Conservation (phyloP, 2,329 filamentous ascomycete genomes). For the Phoma sp. region DNA sequence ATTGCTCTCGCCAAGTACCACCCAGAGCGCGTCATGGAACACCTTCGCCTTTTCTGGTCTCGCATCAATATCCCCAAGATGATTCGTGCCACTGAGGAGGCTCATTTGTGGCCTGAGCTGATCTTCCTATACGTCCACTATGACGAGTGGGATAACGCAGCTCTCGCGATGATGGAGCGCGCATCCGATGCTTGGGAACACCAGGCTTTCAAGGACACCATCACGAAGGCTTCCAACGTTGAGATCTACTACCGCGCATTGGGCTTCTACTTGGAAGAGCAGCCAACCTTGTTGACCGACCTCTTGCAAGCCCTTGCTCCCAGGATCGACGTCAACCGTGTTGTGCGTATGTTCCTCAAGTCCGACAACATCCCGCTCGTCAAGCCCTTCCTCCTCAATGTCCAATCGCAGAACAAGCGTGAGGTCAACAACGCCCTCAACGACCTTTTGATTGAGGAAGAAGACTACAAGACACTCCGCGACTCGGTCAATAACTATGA, state of each 20-base stretch:
- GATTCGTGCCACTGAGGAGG: conserved; percentile 91
- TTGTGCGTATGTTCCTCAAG: conserved; percentile 99
- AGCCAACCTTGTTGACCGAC: conserved; percentile 94
- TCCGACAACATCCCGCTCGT: conserved; percentile 97
- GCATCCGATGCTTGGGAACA: conserved; percentile 98
- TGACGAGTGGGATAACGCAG: conserved; percentile 97
- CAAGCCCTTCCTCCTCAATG: conserved; percentile 97
- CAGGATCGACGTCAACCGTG: conserved; percentile 95
- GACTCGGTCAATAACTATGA: conserved; percentile 99
- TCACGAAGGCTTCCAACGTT: conserved; percentile 96
- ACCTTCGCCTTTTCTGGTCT: conserved; percentile 98
- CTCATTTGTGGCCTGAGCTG: conserved; percentile 94
- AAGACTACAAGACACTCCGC: conserved; percentile 97
- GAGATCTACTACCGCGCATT: conserved; percentile 98
- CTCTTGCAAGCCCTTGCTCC: conserved; percentile 89
- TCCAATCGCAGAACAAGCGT: conserved; percentile 97
- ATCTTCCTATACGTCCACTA: conserved; percentile 99
- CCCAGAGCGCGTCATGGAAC: conserved; percentile 96
- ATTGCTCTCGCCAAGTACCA: conserved; percentile 94
- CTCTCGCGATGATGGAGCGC: conserved; percentile 96
- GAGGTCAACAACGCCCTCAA: conserved; percentile 98
- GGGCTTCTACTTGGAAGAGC: conserved; percentile 97
- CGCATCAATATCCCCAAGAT: conserved; percentile 98
- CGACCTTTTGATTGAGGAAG: conserved; percentile 95
- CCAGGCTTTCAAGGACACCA: conserved; percentile 98